phyloP scores from a whole-genome alignment of 2,329 filamentous ascomycete species.

The Orbilia blumenaviensis region DNA sequence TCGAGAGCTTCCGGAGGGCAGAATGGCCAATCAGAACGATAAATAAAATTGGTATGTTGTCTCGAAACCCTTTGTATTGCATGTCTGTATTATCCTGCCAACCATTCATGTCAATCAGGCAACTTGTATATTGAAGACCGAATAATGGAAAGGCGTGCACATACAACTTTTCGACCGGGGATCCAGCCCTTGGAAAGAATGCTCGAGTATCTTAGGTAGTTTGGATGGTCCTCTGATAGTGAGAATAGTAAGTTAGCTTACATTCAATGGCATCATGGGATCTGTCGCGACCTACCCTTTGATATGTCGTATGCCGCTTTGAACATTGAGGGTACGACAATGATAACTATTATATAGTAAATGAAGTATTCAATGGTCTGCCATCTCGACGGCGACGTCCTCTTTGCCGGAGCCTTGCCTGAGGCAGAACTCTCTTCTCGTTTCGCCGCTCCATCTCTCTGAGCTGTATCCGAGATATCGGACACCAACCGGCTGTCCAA shows the following conservation, averaged over 20 bases:
- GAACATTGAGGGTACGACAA: slow-evolving; percentile 84
- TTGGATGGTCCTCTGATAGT: slow-evolving; percentile 76
- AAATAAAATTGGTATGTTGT: slow-evolving; percentile 83
- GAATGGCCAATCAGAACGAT: slow-evolving; percentile 67
- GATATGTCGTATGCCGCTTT: slow-evolving; percentile 89
- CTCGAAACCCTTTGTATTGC: slow-evolving; percentile 85
- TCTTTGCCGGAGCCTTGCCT: slow-evolving; percentile 28
- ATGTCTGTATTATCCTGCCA: slow-evolving; percentile 83
- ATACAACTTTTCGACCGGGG: slow-evolving; percentile 84
- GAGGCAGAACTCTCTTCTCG: slow-evolving; percentile 30
- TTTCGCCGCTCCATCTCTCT: slow-evolving; percentile 46
- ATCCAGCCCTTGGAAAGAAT: slow-evolving; percentile 87
- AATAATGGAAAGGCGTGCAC: slow-evolving; percentile 57
- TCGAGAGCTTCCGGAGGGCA: slow-evolving; percentile 62
- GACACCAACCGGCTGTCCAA: slow-evolving; percentile 48
- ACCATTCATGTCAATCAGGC: slow-evolving; percentile 34
- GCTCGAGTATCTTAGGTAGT: slow-evolving; percentile 77
- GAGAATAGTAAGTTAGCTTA: neutral
- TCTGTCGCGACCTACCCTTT: slow-evolving; percentile 68
- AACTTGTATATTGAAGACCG: neutral
- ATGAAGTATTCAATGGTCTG: slow-evolving; percentile 83
- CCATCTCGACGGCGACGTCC: slow-evolving; percentile 74
- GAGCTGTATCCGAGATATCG: slow-evolving; percentile 24
- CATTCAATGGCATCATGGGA: neutral
- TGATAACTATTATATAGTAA: slow-evolving; percentile 76